Conservation (phyloP, 805 yeast genomes). For the Lipomyces lipofer region DNA sequence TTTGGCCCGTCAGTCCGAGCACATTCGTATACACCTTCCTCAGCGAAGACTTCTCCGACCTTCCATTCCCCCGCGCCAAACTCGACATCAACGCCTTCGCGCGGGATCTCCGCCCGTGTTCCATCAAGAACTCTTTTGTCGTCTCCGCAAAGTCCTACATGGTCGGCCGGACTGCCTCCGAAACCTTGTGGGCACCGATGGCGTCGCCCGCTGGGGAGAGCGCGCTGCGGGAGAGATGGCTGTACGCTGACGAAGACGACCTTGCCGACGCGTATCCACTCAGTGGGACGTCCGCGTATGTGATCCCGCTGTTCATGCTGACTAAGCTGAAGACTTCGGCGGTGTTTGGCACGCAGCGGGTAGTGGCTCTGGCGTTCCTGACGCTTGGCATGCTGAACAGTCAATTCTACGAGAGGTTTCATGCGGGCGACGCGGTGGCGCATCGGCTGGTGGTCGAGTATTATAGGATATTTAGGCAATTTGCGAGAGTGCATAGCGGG, state of each 20-base stretch:
- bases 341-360: slow-evolving; percentile 82
- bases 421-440: slow-evolving; percentile 83
- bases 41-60: slow-evolving; percentile 85
- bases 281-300: slow-evolving; percentile 76
- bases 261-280: slow-evolving; percentile 86
- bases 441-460: slow-evolving; percentile 67
- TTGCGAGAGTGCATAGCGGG: slow-evolving; percentile 4
- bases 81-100: slow-evolving; percentile 27
- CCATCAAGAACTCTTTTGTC: slow-evolving; percentile 5
- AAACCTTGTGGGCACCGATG: background rate
- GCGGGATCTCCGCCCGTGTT: slow-evolving; percentile 15
- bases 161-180: background rate
- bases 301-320: slow-evolving; percentile 36
- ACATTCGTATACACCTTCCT: slow-evolving; percentile 68
- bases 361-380: slow-evolving; percentile 70
- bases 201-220: background rate
- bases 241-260: slow-evolving; percentile 70
- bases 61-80: slow-evolving; percentile 42
- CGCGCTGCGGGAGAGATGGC: background rate
- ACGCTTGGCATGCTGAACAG: slow-evolving; percentile 91
- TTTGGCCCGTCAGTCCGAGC: slow-evolving; percentile 81
- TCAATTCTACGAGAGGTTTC: slow-evolving; percentile 69
- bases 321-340: slow-evolving; percentile 44
- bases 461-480: slow-evolving; percentile 14
- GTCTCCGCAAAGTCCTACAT: slow-evolving; percentile 5